phyloP scores from a whole-genome alignment of 768 basidiomycete genomes.

The Trametes coccinea region DNA sequence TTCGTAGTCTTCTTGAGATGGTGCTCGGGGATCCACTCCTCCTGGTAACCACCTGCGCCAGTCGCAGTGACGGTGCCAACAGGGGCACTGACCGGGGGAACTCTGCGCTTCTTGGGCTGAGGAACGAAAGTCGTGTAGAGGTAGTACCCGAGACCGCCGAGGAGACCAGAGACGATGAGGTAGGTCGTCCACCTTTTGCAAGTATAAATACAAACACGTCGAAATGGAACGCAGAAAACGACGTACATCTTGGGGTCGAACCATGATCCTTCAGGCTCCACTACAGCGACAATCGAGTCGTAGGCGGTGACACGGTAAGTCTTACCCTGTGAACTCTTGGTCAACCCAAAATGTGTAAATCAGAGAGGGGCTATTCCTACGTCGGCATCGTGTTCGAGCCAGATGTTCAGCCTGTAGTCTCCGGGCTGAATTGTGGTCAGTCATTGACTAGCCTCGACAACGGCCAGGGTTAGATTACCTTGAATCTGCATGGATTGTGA shows the following conservation, averaged over 20 bases:
- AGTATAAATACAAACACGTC: constrained; percentile 29
- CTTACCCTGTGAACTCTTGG: constrained; percentile 44
- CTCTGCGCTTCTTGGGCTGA: constrained; percentile 59
- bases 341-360: neutral
- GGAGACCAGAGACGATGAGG: constrained; percentile 59
- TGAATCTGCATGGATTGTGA: constrained; percentile 12
- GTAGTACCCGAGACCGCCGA: constrained; percentile 65
- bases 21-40: constrained; percentile 93
- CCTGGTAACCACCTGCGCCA: constrained; percentile 71
- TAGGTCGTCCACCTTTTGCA: constrained; percentile 60
- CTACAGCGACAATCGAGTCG: constrained; percentile 74
- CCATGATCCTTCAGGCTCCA: constrained; percentile 76
- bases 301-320: constrained; percentile 67
- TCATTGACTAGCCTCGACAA: neutral
- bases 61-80: constrained; percentile 61
- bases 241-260: constrained; percentile 82
- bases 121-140: constrained; percentile 68
- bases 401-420: constrained; percentile 70
- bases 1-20: constrained; percentile 69
- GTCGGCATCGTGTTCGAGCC: constrained; percentile 70
- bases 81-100: constrained; percentile 51
- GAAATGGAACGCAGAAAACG: constrained; percentile 5
- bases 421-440: constrained; percentile 53
- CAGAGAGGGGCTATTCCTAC: constrained; percentile 39
- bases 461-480: constrained; percentile 15